These are phyloP conservation scores for Ceratocystis albifundus DNA, from an alignment of 2,329 filamentous ascomycete genomes.

Conservation along the genomic window DNA sequence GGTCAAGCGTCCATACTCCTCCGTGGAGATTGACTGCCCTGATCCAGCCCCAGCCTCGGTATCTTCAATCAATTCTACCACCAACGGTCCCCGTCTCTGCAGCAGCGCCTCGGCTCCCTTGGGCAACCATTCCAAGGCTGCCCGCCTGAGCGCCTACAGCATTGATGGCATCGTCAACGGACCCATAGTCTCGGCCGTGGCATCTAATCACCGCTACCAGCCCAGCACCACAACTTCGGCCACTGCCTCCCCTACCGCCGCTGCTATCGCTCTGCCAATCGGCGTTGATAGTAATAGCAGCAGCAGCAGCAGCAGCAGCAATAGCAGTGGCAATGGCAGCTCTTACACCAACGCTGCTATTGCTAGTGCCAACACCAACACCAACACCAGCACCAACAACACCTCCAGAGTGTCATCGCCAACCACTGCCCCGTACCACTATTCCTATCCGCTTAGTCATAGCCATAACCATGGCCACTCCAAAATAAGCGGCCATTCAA, in stretches of 20 bases:
- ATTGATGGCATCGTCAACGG: neutral
- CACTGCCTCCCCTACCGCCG: neutral
- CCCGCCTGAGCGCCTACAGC: constrained; percentile 3
- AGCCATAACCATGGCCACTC: constrained; percentile 26
- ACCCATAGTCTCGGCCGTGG: neutral
- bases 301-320: constrained; percentile 25
- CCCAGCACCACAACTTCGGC: neutral
- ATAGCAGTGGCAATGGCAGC: constrained; percentile 13
- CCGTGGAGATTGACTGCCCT: constrained; percentile 29
- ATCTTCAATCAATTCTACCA: constrained; percentile 1
- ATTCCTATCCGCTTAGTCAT: constrained; percentile 26
- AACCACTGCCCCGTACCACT: constrained; percentile 23
- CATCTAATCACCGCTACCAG: constrained; percentile 21
- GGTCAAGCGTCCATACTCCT: constrained; percentile 33
- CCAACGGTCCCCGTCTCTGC: constrained; percentile 1
- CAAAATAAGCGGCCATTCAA: constrained; percentile 26
- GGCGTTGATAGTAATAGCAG: constrained; percentile 23
- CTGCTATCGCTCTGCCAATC: neutral
- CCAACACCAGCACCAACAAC: neutral
- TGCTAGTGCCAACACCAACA: neutral
- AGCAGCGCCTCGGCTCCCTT: constrained; percentile 8
- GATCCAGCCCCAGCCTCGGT: constrained; percentile 19
- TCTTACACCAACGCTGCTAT: neutral
- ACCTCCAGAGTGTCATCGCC: neutral
- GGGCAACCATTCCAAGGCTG: constrained; percentile 22